Percentiles rank a stretch among this genome's conserved stretches.
These are phyloP conservation scores for Tremellales sp. DNA, from an alignment of 1,284 basidiomycete genomes.

Conservation along the genomic window DNA sequence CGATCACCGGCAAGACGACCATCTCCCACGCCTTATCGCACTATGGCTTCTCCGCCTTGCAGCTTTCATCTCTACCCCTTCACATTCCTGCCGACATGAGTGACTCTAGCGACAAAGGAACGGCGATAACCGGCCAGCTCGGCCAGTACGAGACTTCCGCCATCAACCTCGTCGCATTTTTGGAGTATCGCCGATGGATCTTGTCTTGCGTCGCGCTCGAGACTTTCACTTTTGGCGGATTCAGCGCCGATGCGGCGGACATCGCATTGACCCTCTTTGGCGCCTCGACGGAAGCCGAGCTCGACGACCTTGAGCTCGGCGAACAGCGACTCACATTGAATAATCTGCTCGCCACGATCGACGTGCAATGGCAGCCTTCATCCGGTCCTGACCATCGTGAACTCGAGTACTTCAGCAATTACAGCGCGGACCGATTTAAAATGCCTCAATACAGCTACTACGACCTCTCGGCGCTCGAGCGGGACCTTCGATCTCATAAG, in stretches of 20 bases:
- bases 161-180: slow-evolving; percentile 67
- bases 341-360: slow-evolving; percentile 77
- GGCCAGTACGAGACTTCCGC: slow-evolving; percentile 58
- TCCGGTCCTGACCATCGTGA: slow-evolving; percentile 51
- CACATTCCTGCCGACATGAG: slow-evolving; percentile 55
- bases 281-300: slow-evolving; percentile 53
- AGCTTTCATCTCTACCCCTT: slow-evolving; percentile 56
- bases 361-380: slow-evolving; percentile 82
- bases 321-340: slow-evolving; percentile 74
- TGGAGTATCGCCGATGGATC: slow-evolving; percentile 77
- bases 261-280: slow-evolving; percentile 70
- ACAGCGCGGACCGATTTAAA: slow-evolving; percentile 72
- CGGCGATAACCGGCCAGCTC: slow-evolving; percentile 67
- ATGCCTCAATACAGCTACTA: slow-evolving; percentile 68
- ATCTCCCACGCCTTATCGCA: slow-evolving; percentile 84
- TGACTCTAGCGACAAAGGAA: slow-evolving; percentile 56
- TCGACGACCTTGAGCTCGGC: slow-evolving; percentile 52
- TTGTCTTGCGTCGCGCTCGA: slow-evolving; percentile 86
- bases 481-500: slow-evolving; percentile 61
- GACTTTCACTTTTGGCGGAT: slow-evolving; percentile 76
- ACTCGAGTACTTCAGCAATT: slow-evolving; percentile 63
- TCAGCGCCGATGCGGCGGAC: slow-evolving; percentile 66
- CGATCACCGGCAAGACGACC: slow-evolving; percentile 73
- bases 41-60: slow-evolving; percentile 83
- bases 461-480: slow-evolving; percentile 66